Evolutionary conservation across 768 basidiomycete species (phyloP), one percentile per base, ranked within the genome.

Genomic region (Galerina sulciceps): DNA sequence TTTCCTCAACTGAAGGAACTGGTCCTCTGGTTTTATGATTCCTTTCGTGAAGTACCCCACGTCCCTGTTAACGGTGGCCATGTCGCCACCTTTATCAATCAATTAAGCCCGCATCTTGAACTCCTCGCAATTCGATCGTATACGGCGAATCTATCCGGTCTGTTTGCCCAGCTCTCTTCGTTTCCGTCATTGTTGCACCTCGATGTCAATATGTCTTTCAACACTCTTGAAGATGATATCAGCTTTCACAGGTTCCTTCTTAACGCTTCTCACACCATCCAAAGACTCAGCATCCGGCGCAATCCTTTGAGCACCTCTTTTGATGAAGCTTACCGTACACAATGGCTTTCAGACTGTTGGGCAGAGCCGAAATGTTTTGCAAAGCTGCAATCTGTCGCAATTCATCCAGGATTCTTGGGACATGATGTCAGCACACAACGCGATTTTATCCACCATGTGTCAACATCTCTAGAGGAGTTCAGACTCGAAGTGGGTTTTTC

Each of bases 101-200:
- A 31, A 31, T 17, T 51, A 23, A 49, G 56, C 42, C 14, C 56
- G 35, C 56, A 44, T 43, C 56, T 57, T 13, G 56, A 57, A 31
- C 47, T 48, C 40, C 41, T 57, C 13, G 26, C 17, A 31, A 48
- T 57, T n/a, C 38, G 34, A 23, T 37, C 56, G 36, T 31, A 43
- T 17, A 34, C 35, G 3, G 13, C 50, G 47, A 48, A 57, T 31
- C 42, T 57, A 17, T 57, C 56, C 42, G 48, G 50, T 45, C 23
- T 48, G 13, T 49, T 57, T 26, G 47, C 56, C 13, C 47, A 35
- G 41, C 38, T 57, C 14, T 31, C 40, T 11, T 9, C 42, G 22
- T 37, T 57, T 34, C 56, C 56, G 37, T 26, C 35, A 34, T 41
- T 44, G 17, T 18, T 42, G 22, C 51, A 53, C 14, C 37, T 53